Conservation (phyloP, 495 filamentous ascomycete species). For the Pyrenula aspistea region DNA sequence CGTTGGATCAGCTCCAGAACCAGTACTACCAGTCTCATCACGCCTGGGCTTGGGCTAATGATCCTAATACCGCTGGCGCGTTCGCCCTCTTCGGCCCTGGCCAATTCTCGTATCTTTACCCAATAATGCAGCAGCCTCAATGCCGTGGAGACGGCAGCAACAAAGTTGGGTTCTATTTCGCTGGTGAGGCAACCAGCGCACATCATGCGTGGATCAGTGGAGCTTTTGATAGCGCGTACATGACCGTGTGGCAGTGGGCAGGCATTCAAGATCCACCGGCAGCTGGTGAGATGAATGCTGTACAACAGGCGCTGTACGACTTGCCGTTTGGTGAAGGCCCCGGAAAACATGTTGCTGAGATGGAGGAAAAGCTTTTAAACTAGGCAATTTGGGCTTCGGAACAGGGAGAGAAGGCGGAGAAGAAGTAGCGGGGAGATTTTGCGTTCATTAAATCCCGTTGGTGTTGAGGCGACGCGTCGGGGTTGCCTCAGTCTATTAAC, state of each 20-base stretch:
- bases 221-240: neutral
- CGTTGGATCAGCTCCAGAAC: neutral
- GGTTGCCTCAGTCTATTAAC: neutral
- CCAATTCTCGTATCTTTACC: conserved; percentile 25
- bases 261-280: neutral
- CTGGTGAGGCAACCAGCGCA: neutral
- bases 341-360: neutral
- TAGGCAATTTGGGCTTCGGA: neutral
- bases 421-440: neutral
- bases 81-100: conserved; percentile 33
- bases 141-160: neutral
- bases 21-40: conserved; percentile 16
- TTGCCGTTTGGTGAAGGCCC: neutral
- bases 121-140: conserved; percentile 10
- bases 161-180: neutral
- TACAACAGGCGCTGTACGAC: neutral
- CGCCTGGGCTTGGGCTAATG: conserved; percentile 22
- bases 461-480: neutral
- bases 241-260: neutral
- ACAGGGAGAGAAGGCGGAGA: neutral
- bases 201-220: neutral
- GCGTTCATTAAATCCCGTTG: neutral
- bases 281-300: neutral
- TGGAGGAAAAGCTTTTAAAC: neutral
- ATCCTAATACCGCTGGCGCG: conserved; percentile 25